These are phyloP conservation scores for Xylaria intraflava DNA, from an alignment of 495 filamentous ascomycete genomes.

Conservation along the genomic window DNA sequence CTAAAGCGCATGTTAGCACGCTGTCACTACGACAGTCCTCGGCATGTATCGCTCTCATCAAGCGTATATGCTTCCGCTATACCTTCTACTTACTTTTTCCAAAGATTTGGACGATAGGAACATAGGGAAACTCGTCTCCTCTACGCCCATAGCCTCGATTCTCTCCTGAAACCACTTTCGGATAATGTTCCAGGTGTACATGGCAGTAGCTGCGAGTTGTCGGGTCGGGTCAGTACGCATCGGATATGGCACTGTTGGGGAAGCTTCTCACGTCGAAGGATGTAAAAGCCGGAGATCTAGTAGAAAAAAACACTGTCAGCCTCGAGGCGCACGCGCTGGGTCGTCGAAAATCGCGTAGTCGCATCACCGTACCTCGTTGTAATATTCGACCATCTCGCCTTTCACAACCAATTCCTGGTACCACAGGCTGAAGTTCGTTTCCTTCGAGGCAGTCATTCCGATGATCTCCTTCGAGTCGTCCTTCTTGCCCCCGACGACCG, in stretches of 20 bases:
- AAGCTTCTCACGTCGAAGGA: constrained; percentile 57
- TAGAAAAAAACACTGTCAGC: constrained; percentile 20
- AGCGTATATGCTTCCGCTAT: background rate
- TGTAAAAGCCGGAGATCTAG: constrained; percentile 92
- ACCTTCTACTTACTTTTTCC: constrained; percentile 54
- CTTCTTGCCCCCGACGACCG: constrained; percentile 45
- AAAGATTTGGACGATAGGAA: constrained; percentile 88
- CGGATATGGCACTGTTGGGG: background rate
- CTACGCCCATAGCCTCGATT: constrained; percentile 85
- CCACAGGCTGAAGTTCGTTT: constrained; percentile 85
- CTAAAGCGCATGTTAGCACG: constrained; percentile 4
- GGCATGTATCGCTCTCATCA: background rate
- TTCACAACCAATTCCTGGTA: constrained; percentile 95
- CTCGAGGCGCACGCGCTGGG: background rate
- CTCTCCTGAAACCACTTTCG: constrained; percentile 78
- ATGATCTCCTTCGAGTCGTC: constrained; percentile 53
- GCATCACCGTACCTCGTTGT: constrained; percentile 31
- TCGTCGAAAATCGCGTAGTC: background rate
- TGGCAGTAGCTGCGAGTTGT: constrained; percentile 53
- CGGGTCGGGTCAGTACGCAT: background rate
- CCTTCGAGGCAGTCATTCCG: constrained; percentile 77
- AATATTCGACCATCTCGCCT: constrained; percentile 90
- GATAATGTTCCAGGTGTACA: constrained; percentile 89
- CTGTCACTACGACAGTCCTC: background rate
- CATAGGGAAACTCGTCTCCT: constrained; percentile 92